These are phyloP conservation scores for Buxus sempervirens DNA, from an alignment of 164 flowering plant species.

Conservation along the genomic window DNA sequence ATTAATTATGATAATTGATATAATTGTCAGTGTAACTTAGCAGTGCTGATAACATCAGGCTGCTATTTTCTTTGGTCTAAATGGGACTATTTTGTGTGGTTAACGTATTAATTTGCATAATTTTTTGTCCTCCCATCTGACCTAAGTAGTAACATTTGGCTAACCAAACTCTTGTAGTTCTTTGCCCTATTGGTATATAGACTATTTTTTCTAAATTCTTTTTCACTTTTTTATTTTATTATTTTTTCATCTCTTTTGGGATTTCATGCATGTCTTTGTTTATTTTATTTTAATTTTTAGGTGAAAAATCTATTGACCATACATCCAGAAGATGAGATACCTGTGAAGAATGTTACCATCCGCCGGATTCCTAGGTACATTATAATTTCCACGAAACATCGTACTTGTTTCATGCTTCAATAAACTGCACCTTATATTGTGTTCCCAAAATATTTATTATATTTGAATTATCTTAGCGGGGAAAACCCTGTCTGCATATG, in stretches of 20 bases:
- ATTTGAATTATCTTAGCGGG: not conserved
- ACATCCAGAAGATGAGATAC: conserved; percentile 79
- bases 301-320: conserved; percentile 83
- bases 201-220: too few species aligned
- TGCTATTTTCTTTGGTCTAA: not conserved
- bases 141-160: not conserved
- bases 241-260: not conserved
- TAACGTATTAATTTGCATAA: not conserved
- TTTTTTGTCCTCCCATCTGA: not conserved
- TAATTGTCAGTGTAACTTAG: not conserved
- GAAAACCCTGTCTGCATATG: not conserved
- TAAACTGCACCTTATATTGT: not conserved
- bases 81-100: not conserved
- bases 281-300: conserved; percentile 26
- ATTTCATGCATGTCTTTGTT: not conserved
- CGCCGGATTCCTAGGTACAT: conserved; percentile 88
- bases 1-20: not conserved
- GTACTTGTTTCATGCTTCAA: not conserved
- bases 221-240: too few species aligned
- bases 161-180: not conserved
- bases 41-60: not conserved
- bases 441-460: too few species aligned
- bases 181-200: not conserved
- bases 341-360: conserved; percentile 83
- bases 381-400: not conserved